Evolutionary conservation across 345 rosid genomes (phyloP), one percentile per base, ranked within the genome.

Genomic region (Trapa incisa): DNA sequence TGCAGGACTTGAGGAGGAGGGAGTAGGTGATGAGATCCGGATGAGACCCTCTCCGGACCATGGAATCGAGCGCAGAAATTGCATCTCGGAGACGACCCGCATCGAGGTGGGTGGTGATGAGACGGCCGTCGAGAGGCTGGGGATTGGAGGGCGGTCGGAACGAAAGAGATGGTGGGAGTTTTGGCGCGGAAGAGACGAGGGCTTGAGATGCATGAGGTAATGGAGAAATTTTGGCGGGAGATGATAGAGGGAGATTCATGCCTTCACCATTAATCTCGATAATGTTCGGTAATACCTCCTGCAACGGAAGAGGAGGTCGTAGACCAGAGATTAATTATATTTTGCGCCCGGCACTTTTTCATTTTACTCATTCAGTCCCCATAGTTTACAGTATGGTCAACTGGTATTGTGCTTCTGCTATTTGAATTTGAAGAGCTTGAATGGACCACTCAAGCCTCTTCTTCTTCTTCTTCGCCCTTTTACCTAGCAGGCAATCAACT

Each of bases 1-100:
- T 85, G 77, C 96, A 85, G 47, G 87, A 76, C 52, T 87, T 89
- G 80, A 89, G 96, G 75, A 89, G 89, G 5, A 79, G 73, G 6
- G 91, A 81, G 80, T 80, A 86, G 6, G 91, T 80, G 74, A 71
- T 17, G 32, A 82, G 81, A 74, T 84, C 94, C 0, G 86, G 82
- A 12, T 70, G 73, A 36, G 75, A 67, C 5, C 84, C 83, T 8
- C 68, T 57, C 39, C 74, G 75, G 65, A 78, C 61, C 81, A 79
- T 76, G 72, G 83, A 75, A 37, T 84, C 75, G 4, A 86, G 88
- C 68, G 81, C 70, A 2, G 81, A 82, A 67, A 87, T 50, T 39
- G 94, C 88, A 70, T 85, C 76, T 4, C 67, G 84, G 65, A 89
- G 81, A 61, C 67, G 80, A 61, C 85, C 88, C 14, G 68, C 86